phyloP scores from a whole-genome alignment of 257 asterid genomes.

The Rauvolfia tetraphylla region DNA sequence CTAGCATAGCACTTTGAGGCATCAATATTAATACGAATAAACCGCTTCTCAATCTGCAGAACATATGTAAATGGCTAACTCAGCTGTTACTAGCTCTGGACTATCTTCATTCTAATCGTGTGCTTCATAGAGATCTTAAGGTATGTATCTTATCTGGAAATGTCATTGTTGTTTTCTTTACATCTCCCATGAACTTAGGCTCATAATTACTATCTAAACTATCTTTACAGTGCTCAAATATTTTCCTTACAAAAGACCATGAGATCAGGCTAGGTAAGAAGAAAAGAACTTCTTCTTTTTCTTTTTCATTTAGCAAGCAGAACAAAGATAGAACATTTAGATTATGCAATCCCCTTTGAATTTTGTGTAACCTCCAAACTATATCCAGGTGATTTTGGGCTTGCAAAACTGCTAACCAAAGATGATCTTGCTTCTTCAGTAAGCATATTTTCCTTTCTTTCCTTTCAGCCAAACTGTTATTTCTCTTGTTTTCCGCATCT shows the following conservation, averaged over 20 bases:
- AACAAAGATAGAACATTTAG: background rate
- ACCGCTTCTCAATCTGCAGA: conserved; percentile 38
- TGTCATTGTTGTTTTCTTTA: background rate
- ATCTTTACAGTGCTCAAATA: conserved; percentile 70
- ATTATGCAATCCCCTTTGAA: background rate
- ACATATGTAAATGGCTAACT: conserved; percentile 80
- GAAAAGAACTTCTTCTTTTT: background rate
- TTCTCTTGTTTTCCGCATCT: background rate
- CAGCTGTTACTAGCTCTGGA: conserved; percentile 87
- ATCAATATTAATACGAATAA: background rate
- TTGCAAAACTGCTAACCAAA: conserved; percentile 71
- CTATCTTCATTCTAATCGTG: conserved; percentile 78
- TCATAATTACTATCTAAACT: background rate
- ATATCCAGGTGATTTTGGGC: conserved; percentile 81
- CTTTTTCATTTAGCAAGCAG: background rate
- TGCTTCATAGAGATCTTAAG: conserved; percentile 91
- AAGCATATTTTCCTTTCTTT: conserved; percentile 19
- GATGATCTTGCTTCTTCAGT: conserved; percentile 87
- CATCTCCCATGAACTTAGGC: background rate
- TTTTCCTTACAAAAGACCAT: conserved; percentile 71
- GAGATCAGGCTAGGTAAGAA: conserved; percentile 75
- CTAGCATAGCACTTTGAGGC: background rate
- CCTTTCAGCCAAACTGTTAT: background rate
- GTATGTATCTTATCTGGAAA: conserved; percentile 22
- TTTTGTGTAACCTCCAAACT: background rate